These are phyloP conservation scores for Trypanosoma platydactyli DNA, from an alignment of 208 protist species.

Conservation along the genomic window DNA sequence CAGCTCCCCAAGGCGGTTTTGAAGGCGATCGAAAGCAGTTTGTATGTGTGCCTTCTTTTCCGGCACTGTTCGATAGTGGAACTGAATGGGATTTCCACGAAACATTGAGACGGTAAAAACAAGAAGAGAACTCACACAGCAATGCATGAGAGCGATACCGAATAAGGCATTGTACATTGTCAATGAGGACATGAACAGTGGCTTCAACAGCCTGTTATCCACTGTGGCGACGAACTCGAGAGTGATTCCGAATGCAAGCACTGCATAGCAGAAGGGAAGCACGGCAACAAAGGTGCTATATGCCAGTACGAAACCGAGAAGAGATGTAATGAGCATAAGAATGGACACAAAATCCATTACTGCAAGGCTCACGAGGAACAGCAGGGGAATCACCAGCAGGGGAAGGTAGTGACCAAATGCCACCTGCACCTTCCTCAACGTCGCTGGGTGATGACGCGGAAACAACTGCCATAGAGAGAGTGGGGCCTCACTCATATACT, in stretches of 20 bases:
- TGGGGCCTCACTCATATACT: constrained; percentile 15
- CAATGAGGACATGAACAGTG: constrained; percentile 10
- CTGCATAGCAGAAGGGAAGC: constrained; percentile 1
- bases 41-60: constrained; percentile 25
- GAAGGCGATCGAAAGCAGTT: constrained; percentile 9
- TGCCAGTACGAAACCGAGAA: constrained; percentile 8
- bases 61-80: constrained; percentile 1
- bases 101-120: constrained; percentile 3
- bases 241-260: constrained; percentile 6
- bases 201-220: not conserved
- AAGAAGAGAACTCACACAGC: not conserved
- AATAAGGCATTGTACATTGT: not conserved
- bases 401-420: constrained; percentile 13
- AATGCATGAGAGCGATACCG: constrained; percentile 1
- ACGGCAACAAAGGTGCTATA: constrained; percentile 6
- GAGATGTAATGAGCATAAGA: constrained; percentile 17
- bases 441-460: constrained; percentile 1
- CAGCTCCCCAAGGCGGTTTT: constrained; percentile 8
- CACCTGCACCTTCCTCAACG: constrained; percentile 13
- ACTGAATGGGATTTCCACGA: constrained; percentile 4
- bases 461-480: constrained; percentile 20
- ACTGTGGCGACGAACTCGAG: constrained; percentile 13
- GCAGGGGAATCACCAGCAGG: not conserved
- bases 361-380: constrained; percentile 8
- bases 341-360: constrained; percentile 21